Conservation (phyloP, 2,329 filamentous ascomycete genomes). For the Hymenotorrendiella dingleyae region DNA sequence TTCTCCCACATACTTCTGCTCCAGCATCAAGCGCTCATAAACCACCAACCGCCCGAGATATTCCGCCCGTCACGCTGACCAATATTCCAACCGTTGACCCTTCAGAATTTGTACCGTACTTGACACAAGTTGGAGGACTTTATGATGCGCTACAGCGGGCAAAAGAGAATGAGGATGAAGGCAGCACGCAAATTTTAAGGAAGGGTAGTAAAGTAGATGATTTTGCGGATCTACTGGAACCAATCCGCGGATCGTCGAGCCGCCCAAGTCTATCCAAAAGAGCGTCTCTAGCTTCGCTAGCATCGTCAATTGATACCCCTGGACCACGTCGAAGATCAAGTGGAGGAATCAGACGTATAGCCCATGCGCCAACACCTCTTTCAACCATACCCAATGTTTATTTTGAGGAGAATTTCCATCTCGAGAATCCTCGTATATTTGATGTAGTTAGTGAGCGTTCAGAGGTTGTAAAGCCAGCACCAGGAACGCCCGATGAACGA, state of each 20-base stretch:
- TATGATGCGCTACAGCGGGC: slow-evolving; percentile 86
- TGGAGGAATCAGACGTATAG: slow-evolving; percentile 48
- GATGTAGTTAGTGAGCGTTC: slow-evolving; percentile 95
- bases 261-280: slow-evolving; percentile 30
- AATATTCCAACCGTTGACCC: slow-evolving; percentile 79
- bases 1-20: slow-evolving; percentile 71
- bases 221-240: slow-evolving; percentile 34
- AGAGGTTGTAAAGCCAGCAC: slow-evolving; percentile 73
- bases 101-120: slow-evolving; percentile 75
- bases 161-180: slow-evolving; percentile 70
- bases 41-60: slow-evolving; percentile 79
- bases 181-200: slow-evolving; percentile 30
- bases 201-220: slow-evolving; percentile 33
- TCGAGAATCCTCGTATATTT: slow-evolving; percentile 94
- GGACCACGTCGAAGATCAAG: slow-evolving; percentile 44
- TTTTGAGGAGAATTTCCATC: slow-evolving; percentile 89
- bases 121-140: slow-evolving; percentile 76
- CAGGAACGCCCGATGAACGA: slow-evolving; percentile 48
- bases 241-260: slow-evolving; percentile 16
- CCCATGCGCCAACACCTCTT: slow-evolving; percentile 73
- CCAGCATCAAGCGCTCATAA: slow-evolving; percentile 68
- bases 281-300: slow-evolving; percentile 37
- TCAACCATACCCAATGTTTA: slow-evolving; percentile 91
- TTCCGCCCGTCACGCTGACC: slow-evolving; percentile 85
- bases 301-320: slow-evolving; percentile 28